phyloP scores from a whole-genome alignment of 2,329 filamentous ascomycete species.

The Aureobasidium sp. region DNA sequence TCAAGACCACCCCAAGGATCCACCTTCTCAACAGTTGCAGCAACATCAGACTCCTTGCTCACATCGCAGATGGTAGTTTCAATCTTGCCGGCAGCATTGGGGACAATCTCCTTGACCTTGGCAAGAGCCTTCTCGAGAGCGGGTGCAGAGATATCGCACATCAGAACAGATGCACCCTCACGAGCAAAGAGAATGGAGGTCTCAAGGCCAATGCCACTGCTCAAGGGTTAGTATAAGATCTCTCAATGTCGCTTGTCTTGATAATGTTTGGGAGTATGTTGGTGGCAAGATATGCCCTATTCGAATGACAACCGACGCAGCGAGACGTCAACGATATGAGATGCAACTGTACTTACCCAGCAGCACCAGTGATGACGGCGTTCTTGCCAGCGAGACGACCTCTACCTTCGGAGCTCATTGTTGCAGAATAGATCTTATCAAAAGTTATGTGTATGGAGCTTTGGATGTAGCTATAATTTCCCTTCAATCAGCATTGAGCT shows the following conservation, averaged over 20 bases:
- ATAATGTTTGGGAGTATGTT: background rate
- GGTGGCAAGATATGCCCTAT: background rate
- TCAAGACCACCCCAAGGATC: slow-evolving; percentile 85
- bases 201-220: slow-evolving; percentile 85
- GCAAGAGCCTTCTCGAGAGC: slow-evolving; percentile 69
- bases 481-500: background rate
- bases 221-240: background rate
- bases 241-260: background rate
- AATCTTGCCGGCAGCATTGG: slow-evolving; percentile 46
- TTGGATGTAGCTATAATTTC: background rate
- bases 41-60: slow-evolving; percentile 73
- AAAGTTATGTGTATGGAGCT: background rate
- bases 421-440: background rate
- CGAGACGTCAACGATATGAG: background rate
- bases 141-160: slow-evolving; percentile 75
- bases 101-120: slow-evolving; percentile 66
- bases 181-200: slow-evolving; percentile 83
- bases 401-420: slow-evolving; percentile 14
- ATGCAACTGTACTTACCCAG: slow-evolving; percentile 55
- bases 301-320: background rate
- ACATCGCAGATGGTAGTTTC: slow-evolving; percentile 68
- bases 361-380: slow-evolving; percentile 75
- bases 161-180: slow-evolving; percentile 77
- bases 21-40: slow-evolving; percentile 64
- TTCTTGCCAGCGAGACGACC: slow-evolving; percentile 58